A percentile compares a stretch with the other conserved stretches of the same genome.
Evolutionary conservation across 352 stramenopile genomes (phyloP).

Genomic region (Thalassiosira exigua): DNA sequence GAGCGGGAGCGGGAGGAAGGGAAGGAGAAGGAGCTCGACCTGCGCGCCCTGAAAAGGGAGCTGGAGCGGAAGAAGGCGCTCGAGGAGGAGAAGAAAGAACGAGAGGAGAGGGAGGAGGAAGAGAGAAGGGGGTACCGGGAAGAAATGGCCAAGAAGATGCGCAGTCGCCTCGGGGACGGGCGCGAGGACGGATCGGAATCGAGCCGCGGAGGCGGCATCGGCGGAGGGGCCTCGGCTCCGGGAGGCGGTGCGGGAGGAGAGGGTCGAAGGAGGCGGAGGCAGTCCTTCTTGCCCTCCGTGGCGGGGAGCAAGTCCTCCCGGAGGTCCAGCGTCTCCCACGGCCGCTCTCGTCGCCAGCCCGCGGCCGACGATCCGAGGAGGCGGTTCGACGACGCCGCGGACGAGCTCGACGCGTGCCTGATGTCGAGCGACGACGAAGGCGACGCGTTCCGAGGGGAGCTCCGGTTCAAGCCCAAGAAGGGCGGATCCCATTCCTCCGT

Average conservation of each 20-base stretch:
- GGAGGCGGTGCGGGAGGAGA: too few species aligned
- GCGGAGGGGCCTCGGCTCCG: background rate
- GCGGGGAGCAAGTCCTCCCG: background rate
- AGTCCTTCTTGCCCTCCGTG: slow-evolving; percentile 15
- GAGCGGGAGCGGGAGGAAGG: background rate
- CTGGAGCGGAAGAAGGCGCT: too few species aligned
- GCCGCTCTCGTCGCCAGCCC: background rate
- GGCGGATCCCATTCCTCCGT: background rate
- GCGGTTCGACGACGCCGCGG: background rate
- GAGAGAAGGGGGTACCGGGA: background rate
- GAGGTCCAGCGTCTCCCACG: background rate
- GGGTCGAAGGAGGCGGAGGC: background rate
- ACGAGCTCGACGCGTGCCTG: slow-evolving; percentile 8
- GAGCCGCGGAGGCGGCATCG: background rate
- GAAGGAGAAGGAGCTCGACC: background rate
- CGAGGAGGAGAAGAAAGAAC: too few species aligned
- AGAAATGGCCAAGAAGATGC: background rate
- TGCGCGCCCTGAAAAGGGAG: too few species aligned
- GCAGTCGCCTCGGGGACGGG: background rate
- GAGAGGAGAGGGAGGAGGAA: background rate
- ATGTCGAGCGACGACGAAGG: background rate
- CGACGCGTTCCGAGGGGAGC: background rate
- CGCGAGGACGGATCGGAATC: background rate
- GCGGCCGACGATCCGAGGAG: background rate
- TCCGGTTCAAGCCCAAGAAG: background rate